Base-by-base conservation (phyloP, 1,139 yeast genomes). In the Hyphopichia fennica region DNA sequence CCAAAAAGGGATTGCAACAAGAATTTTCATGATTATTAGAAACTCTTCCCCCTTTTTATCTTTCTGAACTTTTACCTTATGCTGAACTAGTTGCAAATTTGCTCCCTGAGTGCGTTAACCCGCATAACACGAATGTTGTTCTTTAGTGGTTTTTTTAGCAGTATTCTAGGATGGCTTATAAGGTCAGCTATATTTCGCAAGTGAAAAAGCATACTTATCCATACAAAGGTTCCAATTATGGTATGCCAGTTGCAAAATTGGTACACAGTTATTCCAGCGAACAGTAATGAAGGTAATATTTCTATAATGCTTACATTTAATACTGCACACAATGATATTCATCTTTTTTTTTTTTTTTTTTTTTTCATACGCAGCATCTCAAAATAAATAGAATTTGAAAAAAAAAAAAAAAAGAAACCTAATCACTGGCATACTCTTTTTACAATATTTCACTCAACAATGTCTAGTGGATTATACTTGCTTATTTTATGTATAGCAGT, bases 271-370 rank as follows among this genome's bases (percentile, higher is more conserved):
- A n/a, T n/a, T n/a, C n/a, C n/a, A n/a, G n/a, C n/a, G n/a, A n/a
- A n/a, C n/a, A n/a, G n/a, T n/a, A n/a, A n/a, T n/a, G n/a, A n/a
- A n/a, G n/a, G n/a, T n/a, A n/a, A 7, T 27, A 27, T 27, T 28
- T 28, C 7, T n/a, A n/a, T 23, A 23, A 38, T 38, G 40, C 40
- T 38, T 22, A 38, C 40, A 32, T 16, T 32, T 25, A 17, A 15
- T 15, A 32, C 36, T 38, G 40, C 36, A 38, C 23, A 32, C 17
- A 35, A 6, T 5, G 17, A 19, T 19, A n/a, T 29, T 35, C 27
- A 15, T 36, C 28, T 29, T 28, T 29, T 29, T 28, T 36, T 20
- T 22, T 33, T 33, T 22, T 25, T 22, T 27, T 23, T 14, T 35
- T 35, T 22, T 35, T 34, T n/a, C 6, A 15, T 34, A 3, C 22